Evolutionary conservation across 768 basidiomycete genomes (phyloP).

Genomic region (Pleurotus ostreatus): DNA sequence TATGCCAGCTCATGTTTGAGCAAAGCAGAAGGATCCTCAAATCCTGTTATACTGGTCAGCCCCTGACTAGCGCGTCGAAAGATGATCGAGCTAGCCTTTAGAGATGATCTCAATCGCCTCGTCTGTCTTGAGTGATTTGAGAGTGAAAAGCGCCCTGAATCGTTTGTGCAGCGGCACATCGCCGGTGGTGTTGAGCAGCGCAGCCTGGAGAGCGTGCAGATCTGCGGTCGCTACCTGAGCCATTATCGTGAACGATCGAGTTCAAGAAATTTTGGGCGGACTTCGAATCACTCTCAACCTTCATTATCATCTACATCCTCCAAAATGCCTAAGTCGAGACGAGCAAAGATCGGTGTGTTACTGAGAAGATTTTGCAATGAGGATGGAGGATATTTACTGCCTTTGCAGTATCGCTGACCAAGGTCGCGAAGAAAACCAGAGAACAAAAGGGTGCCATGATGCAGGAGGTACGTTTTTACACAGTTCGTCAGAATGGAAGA

Average conservation of each 20-base stretch:
- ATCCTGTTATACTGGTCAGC: slow-evolving; percentile 44
- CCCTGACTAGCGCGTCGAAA: not conserved
- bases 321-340: slow-evolving; percentile 84
- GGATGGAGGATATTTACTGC: slow-evolving; percentile 10
- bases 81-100: slow-evolving; percentile 48
- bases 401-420: slow-evolving; percentile 79
- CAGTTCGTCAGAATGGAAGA: not conserved
- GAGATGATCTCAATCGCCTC: slow-evolving; percentile 83
- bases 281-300: slow-evolving; percentile 34
- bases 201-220: slow-evolving; percentile 65
- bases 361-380: slow-evolving; percentile 5
- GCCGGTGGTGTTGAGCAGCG: slow-evolving; percentile 74
- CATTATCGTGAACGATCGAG: slow-evolving; percentile 20
- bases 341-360: slow-evolving; percentile 78
- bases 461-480: slow-evolving; percentile 51
- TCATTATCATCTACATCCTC: slow-evolving; percentile 20
- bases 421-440: slow-evolving; percentile 90
- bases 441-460: slow-evolving; percentile 87
- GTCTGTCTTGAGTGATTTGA: slow-evolving; percentile 78
- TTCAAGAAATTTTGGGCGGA: slow-evolving; percentile 41
- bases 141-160: slow-evolving; percentile 88
- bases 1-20: slow-evolving; percentile 98
- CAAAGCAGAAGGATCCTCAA: slow-evolving; percentile 81
- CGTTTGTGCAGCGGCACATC: slow-evolving; percentile 77
- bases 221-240: slow-evolving; percentile 40